Evolutionary conservation across 2,329 filamentous ascomycete species (phyloP), one percentile per base, ranked within the genome.

Genomic region (Phaeosphaeriaceae sp.): DNA sequence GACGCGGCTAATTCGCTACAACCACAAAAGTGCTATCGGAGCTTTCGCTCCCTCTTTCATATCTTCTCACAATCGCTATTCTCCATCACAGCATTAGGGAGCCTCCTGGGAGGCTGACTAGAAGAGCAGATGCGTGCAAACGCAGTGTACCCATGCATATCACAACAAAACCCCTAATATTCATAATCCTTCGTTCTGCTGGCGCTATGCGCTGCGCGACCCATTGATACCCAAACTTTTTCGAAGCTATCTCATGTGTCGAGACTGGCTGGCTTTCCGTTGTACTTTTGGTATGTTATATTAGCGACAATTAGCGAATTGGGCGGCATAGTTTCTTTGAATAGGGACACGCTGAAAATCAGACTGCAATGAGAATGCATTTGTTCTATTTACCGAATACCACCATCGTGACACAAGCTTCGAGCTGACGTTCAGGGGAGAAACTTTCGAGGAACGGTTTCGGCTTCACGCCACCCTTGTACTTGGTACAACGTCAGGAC

Each of bases 41-140:
- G 35, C 35, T 40, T 40, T 40, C 5, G 35, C 35, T 40, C 35
- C 15, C 15, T 4, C 3, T n/a, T 40, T 3, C 6, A 17, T 40
- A n/a, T n/a, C 15, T 49, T 49, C 47, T 49, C 9, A 49, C 47
- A 15, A 23, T 49, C 24, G n/a, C 24, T 49, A 30, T 24, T 28
- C 47, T n/a, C 22, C 23, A n/a, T 28, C 24, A 28, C 15, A 40
- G 17, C 47, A 28, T n/a, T 49, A 49, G 47, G 47, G 46, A 11
- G 11, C 21, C 44, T 47, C 44, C 22, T 15, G 15, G 22, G 23
- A 23, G n/a, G 17, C 23, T 17, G 47, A 24, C 47, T 30, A 49
- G 24, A 49, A 49, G 47, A 23, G 47, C 9, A 49, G 30, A 30
- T 4, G 47, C 47, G 47, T 24, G 47, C 47, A 49, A 49, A 26